Base-by-base conservation (phyloP, 805 yeast species). In the Kregervanrija fluxuum region DNA sequence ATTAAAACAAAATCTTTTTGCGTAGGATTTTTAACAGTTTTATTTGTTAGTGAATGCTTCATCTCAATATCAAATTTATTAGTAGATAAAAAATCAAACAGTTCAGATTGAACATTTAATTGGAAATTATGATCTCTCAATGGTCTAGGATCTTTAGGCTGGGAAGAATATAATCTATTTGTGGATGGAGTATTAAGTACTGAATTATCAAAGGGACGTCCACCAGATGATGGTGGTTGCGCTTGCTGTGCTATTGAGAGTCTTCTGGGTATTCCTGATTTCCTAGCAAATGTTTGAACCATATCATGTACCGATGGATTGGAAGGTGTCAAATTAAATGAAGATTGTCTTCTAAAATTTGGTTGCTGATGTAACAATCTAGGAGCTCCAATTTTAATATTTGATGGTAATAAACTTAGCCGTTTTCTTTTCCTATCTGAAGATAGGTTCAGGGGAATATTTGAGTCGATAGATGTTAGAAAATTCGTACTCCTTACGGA, bases 1-100 rank as follows among this genome's bases (percentile, higher is more conserved):
- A 89, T 79, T 37, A 75, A 58, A 8, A 79, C 79, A 61, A 89
- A 89, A 53, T 86, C 95, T 56, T 84, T 85, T 57, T 89, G 96
- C 0, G 96, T 88, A 13, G 96, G 96, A 51, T 73, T 78, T 51
- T 69, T 74, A 46, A 89, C 67, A 2, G 87, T 77, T 57, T 79
- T 80, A 9, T 72, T 67, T 3, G 85, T 73, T 15, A 89, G 62
- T 3, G 86, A 75, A 50, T 82, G 86, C 53, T 79, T 81, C 70
- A 80, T 81, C 47, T 84, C 91, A 33, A 77, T 66, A 56, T 85
- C 95, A 61, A 85, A 89, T 57, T 77, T 75, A 59, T 82, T 77
- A 9, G 68, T 65, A 4, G 71, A 65, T 42, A 89, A 65, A 59
- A 77, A 90, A 30, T 80, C 82, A 55, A 73, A 75, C 13, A 88